Base-by-base conservation (phyloP, 2,329 filamentous ascomycete species). In the Cylindrodendrum hubeiense region DNA sequence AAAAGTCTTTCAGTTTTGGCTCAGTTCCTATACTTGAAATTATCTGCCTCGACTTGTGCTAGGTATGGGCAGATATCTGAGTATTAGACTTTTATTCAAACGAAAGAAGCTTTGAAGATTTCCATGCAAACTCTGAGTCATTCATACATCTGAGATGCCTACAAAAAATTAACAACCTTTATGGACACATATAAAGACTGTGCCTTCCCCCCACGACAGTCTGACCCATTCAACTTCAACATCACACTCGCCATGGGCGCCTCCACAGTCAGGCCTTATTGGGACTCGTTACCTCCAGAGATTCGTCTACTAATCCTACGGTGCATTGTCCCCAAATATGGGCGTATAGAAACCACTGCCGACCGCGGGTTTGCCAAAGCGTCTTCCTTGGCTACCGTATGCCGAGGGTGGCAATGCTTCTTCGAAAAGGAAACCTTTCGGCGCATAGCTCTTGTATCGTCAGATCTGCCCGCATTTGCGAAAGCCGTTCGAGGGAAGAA, bases 321-420 rank as follows among this genome's bases (percentile, higher is more conserved):
- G 12, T 67, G 2, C 15, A 49, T 63, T 17, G 9, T 34, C 17
- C 50, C 50, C 12, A n/a, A 63, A 21, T 22, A 46, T 6, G 22
- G 30, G 21, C 6, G 21, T 2, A 17, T 26, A 33, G 26, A 51
- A 41, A 43, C 34, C 5, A 9, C n/a, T 26, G 19, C 22, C 15
- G 2, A 30, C 3, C 33, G 21, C 8, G 37, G 10, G 13, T 63
- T 43, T 24, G 9, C 46, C 5, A 49, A 28, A 22, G 28, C 39
- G n/a, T 44, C 62, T 49, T 30, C 37, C 0, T 24, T 69, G 2
- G 65, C 65, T 26, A 47, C 59, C 3, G 65, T 69, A 13, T 69
- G 43, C 22, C 43, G 19, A 49, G 67, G 66, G 6, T 67, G 67
- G 67, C 59, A 67, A 56, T 37, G 12, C 21, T 66, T 67, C n/a